Evolutionary conservation across 2,329 filamentous ascomycete genomes (phyloP).

Genomic region (Colletotrichum shisoi): DNA sequence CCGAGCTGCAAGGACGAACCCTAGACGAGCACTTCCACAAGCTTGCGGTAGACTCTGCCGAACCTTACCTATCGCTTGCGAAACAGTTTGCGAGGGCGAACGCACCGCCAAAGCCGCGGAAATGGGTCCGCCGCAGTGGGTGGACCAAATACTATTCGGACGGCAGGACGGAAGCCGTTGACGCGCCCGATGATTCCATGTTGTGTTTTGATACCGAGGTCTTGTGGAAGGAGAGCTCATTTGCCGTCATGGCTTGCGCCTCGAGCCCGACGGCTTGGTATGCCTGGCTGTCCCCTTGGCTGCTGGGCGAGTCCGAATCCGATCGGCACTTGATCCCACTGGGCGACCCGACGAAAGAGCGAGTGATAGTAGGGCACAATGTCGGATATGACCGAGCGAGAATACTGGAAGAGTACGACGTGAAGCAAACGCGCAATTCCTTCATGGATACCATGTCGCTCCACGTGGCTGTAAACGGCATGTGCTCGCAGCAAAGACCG

Average conservation of each 20-base stretch:
- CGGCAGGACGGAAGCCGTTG: slow-evolving; percentile 73
- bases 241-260: slow-evolving; percentile 96
- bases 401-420: slow-evolving; percentile 85
- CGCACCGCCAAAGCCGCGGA: slow-evolving; percentile 66
- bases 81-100: slow-evolving; percentile 74
- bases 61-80: slow-evolving; percentile 80
- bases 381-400: slow-evolving; percentile 93
- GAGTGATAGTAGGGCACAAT: slow-evolving; percentile 92
- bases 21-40: slow-evolving; percentile 95
- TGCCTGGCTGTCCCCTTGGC: slow-evolving; percentile 95
- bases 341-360: slow-evolving; percentile 75
- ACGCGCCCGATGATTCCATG: slow-evolving; percentile 79
- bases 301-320: slow-evolving; percentile 80
- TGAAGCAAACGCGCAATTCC: slow-evolving; percentile 81
- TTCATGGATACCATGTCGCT: slow-evolving; percentile 98
- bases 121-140: slow-evolving; percentile 82
- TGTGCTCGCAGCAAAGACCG: slow-evolving; percentile 95
- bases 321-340: slow-evolving; percentile 85
- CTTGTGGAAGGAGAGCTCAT: slow-evolving; percentile 91
- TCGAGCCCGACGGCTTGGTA: slow-evolving; percentile 93
- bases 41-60: slow-evolving; percentile 83
- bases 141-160: slow-evolving; percentile 93
- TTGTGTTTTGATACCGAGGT: slow-evolving; percentile 96
- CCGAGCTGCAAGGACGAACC: slow-evolving; percentile 76
- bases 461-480: slow-evolving; percentile 96